Evolutionary conservation across 345 rosid species (phyloP).

Genomic region (Ceriops zippeliana): DNA sequence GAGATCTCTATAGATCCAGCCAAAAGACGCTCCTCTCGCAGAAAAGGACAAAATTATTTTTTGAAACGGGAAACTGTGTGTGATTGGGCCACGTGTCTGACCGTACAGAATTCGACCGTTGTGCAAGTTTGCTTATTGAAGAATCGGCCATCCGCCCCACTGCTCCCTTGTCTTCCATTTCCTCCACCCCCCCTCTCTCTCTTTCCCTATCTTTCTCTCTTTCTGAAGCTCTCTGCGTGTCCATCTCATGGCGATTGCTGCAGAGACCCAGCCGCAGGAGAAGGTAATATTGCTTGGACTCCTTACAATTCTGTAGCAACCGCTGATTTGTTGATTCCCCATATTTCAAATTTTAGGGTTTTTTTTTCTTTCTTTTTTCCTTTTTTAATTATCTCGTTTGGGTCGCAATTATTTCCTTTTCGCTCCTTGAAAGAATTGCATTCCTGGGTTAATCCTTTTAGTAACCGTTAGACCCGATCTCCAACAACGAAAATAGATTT

Average conservation of each 20-base stretch:
- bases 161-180: constrained; percentile 12
- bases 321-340: not conserved
- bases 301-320: not conserved
- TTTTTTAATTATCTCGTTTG: not conserved
- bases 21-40: constrained; percentile 34
- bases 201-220: not conserved
- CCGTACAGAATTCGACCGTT: constrained; percentile 59
- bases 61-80: constrained; percentile 19
- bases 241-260: constrained; percentile 60
- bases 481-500: not conserved
- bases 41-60: not conserved
- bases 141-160: constrained; percentile 10
- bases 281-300: constrained; percentile 32
- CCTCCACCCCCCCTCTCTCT: not conserved
- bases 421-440: not conserved
- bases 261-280: constrained; percentile 55
- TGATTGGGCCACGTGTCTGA: constrained; percentile 46
- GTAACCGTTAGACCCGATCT: not conserved
- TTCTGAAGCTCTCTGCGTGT: not conserved
- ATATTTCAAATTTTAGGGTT: not conserved
- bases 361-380: not conserved
- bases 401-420: too few species aligned
- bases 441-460: not conserved
- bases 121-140: constrained; percentile 10
- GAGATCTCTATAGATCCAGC: too few species aligned